Base-by-base conservation (phyloP, 345 rosid genomes). In the Turritis glabra region DNA sequence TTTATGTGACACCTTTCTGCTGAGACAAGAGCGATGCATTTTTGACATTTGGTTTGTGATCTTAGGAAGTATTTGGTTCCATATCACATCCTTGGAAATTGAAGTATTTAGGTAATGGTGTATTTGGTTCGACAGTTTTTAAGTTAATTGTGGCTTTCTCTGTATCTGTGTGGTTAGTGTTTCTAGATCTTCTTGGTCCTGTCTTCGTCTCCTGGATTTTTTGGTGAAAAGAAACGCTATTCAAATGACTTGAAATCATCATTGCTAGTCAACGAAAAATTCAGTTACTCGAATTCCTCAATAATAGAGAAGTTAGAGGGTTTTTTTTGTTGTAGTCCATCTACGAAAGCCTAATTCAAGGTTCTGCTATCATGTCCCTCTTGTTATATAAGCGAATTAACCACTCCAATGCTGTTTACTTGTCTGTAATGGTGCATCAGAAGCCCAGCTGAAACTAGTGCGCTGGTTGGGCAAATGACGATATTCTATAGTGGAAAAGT, bases 401-500 rank as follows among this genome's bases (percentile, higher is more conserved):
- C 23, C 6, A 38, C 33, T 37, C 40, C 25, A 59, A 2, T 70
- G 69, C 5, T 79, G 27, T 63, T 26, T 11, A 52, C 17, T 60
- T 63, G 7, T 57, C 47, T 76, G 38, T 79, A 47, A 58, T 77
- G 33, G 52, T 81, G 72, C 37, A 51, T 47, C 85, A 87, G 98
- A 76, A 78, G 83, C 74, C 78, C 79, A 1, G 80, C 72, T 76
- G 85, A 80, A 50, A 62, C 80, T 29, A 83, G 79, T 78, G 82
- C 76, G 55, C 23, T 43, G 3, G 50, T 64, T 60, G 88, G 84
- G 78, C 94, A 91, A 77, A 88, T 93, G 98, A 85, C 97, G 0
- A 89, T 93, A 73, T 89, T 93, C 83, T 91, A 89, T 78, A 74
- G 89, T 43, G 98, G 98, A 26, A 91, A 89, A 84, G 89, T 91